A percentile compares a stretch with the other conserved stretches of the same genome.
Evolutionary conservation across 2,329 filamentous ascomycete genomes (phyloP).

Genomic region (Pyrenophora graminea): DNA sequence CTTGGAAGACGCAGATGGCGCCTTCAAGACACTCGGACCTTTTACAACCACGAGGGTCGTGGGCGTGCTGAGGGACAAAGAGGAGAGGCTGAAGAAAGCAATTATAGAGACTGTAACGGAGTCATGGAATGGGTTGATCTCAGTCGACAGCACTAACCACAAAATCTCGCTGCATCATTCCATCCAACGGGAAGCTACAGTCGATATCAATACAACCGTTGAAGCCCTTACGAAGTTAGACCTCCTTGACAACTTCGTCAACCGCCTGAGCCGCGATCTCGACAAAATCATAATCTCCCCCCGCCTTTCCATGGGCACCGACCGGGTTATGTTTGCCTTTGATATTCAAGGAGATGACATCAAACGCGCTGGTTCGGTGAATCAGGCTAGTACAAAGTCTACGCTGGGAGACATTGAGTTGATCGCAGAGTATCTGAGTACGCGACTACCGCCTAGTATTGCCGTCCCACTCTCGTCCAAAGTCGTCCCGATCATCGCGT

Average conservation of each 20-base stretch:
- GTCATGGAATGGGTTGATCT: slow-evolving; percentile 72
- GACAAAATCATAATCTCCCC: slow-evolving; percentile 65
- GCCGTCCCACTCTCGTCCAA: slow-evolving; percentile 64
- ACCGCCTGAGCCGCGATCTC: slow-evolving; percentile 65
- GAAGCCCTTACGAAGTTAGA: slow-evolving; percentile 44
- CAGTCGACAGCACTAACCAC: slow-evolving; percentile 61
- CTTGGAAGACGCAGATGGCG: slow-evolving; percentile 56
- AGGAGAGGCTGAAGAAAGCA: slow-evolving; percentile 67
- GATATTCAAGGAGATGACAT: slow-evolving; percentile 44
- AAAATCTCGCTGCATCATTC: slow-evolving; percentile 61
- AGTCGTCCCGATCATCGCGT: slow-evolving; percentile 71
- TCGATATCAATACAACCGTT: slow-evolving; percentile 42
- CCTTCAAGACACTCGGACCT: slow-evolving; percentile 63
- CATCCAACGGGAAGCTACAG: slow-evolving; percentile 43
- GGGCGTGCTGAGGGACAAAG: slow-evolving; percentile 67
- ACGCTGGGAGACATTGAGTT: slow-evolving; percentile 39
- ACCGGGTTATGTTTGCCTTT: slow-evolving; percentile 41
- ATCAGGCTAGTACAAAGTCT: slow-evolving; percentile 35
- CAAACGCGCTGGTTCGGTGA: slow-evolving; percentile 30
- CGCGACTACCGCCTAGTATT: slow-evolving; percentile 55
- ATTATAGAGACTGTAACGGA: slow-evolving; percentile 69
- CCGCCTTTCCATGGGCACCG: slow-evolving; percentile 54
- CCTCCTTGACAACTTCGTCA: slow-evolving; percentile 56
- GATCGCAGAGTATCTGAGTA: slow-evolving; percentile 57
- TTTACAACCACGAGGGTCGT: slow-evolving; percentile 66